Evolutionary conservation across 2,329 filamentous ascomycete species (phyloP), one percentile per base, ranked within the genome.

Genomic region (Neocucurbitaria cava): DNA sequence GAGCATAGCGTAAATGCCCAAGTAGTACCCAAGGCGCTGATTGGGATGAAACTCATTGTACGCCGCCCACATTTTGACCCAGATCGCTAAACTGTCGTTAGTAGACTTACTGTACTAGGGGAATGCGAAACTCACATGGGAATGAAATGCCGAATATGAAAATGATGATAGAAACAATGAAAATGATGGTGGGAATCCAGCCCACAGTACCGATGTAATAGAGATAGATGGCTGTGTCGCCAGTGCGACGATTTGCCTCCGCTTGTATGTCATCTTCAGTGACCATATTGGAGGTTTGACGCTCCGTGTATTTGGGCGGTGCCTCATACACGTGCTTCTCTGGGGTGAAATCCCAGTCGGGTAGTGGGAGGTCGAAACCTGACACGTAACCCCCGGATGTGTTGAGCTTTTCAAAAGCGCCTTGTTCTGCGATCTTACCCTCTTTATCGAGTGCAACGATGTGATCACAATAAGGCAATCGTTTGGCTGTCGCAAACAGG

Each of bases 11-110:
- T 74, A 74, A 23, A 74, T 65, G 11, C 71, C 71, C 1, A 74
- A 61, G 50, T 69, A 74, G 49, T 70, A 70, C 1, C 67, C 71
- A 18, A 73, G 64, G n/a, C 63, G 60, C 48, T 68, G 51, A 39
- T 81, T 78, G 0, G 78, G 77, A 18, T 71, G 59, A 0, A 61
- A 47, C 3, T 72, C 66, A 38, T 79, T 80, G 36, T 75, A 77
- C 46, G 79, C 74, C 0, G 80, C 75, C 81, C 71, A 83, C 67
- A 79, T 78, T 52, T 81, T 77, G 6, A 83, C 72, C 81, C 81
- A 83, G 3, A 83, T 64, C 5, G 67, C 72, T 76, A 13, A 18
- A 4, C 30, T 47, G 48, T 13, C 30, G 11, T 40, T 38, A 40
- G 26, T 11, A 49, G 33, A 17, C n/a, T 39, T 41, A 4, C 3